Evolutionary conservation across 2,329 filamentous ascomycete genomes (phyloP), one percentile per base, ranked within the genome.

Genomic region (Davidsoniella australis): DNA sequence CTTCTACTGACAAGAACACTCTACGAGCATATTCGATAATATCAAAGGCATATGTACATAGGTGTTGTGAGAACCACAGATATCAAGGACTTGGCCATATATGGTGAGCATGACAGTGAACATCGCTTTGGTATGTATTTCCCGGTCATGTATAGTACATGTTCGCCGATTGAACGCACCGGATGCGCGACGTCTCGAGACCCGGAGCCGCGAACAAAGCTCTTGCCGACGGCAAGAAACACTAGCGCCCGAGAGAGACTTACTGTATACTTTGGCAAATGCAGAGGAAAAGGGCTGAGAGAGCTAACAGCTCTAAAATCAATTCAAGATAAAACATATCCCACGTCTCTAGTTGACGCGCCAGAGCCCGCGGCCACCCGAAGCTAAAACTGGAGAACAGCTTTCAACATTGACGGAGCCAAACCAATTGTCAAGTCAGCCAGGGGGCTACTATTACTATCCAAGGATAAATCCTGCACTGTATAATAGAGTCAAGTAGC

Each of bases 211-310:
- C 23, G 14, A 9, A 20, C 41, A 26, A 44, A 44, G 8, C 14
- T 16, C 14, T 44, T 44, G 1, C 53, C 55, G 1, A 57, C 58
- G 0, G 61, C 58, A 2, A 68, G 53, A 1, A 33, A 60, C 56
- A 33, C 58, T 62, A 10, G 63, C 66, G 2, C 66, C 66, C 1
- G 64, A 64, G 5, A 68, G 20, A 23, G 20, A 23, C 20, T 23
- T 5, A 23, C 20, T 23, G 5, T 23, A 5, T 23, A 23, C 5
- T 23, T 23, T 23, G 20, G 20, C 20, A 23, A 5, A 23, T 23
- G 20, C 20, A 5, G 20, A 23, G 4, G 20, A 23, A 23, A 23
- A 23, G 20, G 20, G 20, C 20, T 1, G 4, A 23, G 20, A 23
- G 20, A 5, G 20, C 2, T 2, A 1, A 23, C 4, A 5, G 20